Conservation (phyloP, 805 yeast species). For the Ogataea pilisensis region DNA sequence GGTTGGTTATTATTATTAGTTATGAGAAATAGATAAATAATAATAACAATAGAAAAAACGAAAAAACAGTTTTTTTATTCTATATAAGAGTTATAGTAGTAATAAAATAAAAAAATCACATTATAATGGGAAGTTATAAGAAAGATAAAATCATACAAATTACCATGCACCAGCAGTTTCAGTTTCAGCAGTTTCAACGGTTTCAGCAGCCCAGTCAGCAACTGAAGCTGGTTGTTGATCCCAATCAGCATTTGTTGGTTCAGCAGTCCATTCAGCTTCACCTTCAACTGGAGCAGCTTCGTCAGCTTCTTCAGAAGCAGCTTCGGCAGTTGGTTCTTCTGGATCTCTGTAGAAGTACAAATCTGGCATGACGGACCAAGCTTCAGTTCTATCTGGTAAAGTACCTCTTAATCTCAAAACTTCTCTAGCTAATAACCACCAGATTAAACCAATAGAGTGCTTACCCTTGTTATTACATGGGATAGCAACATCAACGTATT, state of each 20-base stretch:
- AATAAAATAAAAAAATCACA: conserved; percentile 1
- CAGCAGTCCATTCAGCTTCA: conserved; percentile 56
- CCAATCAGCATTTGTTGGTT: conserved; percentile 69
- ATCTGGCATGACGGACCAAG: conserved; percentile 99
- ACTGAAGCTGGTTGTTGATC: conserved; percentile 54
- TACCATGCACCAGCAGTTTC: conserved; percentile 37
- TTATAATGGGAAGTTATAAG: conserved; percentile 3
- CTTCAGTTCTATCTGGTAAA: conserved; percentile 91
- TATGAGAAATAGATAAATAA: neutral
- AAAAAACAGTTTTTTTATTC: neutral
- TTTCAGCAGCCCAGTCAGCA: conserved; percentile 52
- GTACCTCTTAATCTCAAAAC: conserved; percentile 98
- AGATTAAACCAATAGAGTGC: conserved; percentile 98
- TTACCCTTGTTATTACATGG: conserved; percentile 99
- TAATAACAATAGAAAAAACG: neutral
- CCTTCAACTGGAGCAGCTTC: conserved; percentile 63
- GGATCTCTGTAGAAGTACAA: conserved; percentile 99
- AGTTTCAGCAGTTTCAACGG: conserved; percentile 55
- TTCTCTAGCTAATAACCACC: conserved; percentile 99
- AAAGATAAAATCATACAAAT: conserved; percentile 16
- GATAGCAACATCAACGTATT: conserved; percentile 98
- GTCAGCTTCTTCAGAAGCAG: conserved; percentile 60
- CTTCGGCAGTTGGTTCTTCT: conserved; percentile 90
- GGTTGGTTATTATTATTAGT: neutral
- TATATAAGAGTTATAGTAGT: neutral